A percentile compares a stretch with the other conserved stretches of the same genome.
Evolutionary conservation across 768 basidiomycete species (phyloP).

Genomic region (Boletus rubescentipes): DNA sequence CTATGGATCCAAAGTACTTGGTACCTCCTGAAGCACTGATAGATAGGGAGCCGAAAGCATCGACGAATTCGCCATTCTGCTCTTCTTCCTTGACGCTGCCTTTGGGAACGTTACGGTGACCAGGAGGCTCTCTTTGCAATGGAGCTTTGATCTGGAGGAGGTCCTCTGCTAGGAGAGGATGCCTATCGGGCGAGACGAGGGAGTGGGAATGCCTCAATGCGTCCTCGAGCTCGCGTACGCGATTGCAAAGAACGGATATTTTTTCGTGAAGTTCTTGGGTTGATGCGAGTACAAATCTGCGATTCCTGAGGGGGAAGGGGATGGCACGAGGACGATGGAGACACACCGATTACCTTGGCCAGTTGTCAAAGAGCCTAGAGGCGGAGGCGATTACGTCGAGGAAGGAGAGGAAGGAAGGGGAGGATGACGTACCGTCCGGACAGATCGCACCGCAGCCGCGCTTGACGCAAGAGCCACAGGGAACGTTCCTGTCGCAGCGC

Average conservation of each 20-base stretch:
- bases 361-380: slow-evolving; percentile 71
- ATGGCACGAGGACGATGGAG: not conserved
- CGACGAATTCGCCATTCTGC: slow-evolving; percentile 63
- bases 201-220: slow-evolving; percentile 59
- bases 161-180: slow-evolving; percentile 71
- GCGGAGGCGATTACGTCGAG: slow-evolving; percentile 19
- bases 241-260: slow-evolving; percentile 68
- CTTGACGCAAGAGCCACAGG: slow-evolving; percentile 80
- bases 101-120: slow-evolving; percentile 38
- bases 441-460: slow-evolving; percentile 80
- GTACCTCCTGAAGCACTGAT: slow-evolving; percentile 70
- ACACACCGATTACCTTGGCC: slow-evolving; percentile 77
- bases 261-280: slow-evolving; percentile 84
- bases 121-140: slow-evolving; percentile 61
- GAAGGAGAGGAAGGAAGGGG: slow-evolving; percentile 9
- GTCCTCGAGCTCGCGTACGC: slow-evolving; percentile 78
- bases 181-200: slow-evolving; percentile 55
- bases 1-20: slow-evolving; percentile 74
- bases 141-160: slow-evolving; percentile 75
- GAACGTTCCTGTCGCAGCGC: slow-evolving; percentile 69
- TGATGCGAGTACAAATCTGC: slow-evolving; percentile 74
- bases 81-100: slow-evolving; percentile 60
- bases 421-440: slow-evolving; percentile 60
- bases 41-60: slow-evolving; percentile 78
- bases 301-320: slow-evolving; percentile 1